phyloP scores from a whole-genome alignment of 768 basidiomycete species.

The Psilocybe subaeruginosa region DNA sequence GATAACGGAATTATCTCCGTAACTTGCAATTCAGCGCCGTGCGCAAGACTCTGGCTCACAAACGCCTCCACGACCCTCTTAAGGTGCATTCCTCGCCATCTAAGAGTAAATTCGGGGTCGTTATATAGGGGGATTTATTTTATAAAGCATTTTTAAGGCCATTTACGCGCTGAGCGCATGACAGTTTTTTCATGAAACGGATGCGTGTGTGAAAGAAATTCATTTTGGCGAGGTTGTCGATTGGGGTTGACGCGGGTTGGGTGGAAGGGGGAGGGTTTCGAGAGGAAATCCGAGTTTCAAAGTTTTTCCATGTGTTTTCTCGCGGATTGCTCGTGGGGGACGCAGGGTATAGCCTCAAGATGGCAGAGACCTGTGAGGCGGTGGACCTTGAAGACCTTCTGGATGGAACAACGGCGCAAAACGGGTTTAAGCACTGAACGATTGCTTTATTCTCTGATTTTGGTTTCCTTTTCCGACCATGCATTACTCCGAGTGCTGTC shows the following conservation, averaged over 20 bases:
- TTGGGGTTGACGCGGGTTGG: not conserved
- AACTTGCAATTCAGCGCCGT: constrained; percentile 1
- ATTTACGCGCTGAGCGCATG: not conserved
- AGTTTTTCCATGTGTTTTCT: not conserved
- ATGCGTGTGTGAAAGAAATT: constrained; percentile 1
- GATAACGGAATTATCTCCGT: constrained; percentile 12
- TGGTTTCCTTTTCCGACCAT: not conserved
- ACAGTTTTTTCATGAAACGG: not conserved
- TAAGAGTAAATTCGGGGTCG: not conserved
- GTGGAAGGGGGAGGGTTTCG: not conserved
- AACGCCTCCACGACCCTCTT: not conserved
- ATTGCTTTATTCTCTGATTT: not conserved
- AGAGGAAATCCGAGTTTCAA: not conserved
- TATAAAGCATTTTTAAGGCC: constrained; percentile 1
- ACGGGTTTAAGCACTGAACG: constrained; percentile 1
- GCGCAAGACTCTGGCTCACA: not conserved
- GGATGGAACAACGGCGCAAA: constrained; percentile 2
- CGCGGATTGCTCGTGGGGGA: not conserved
- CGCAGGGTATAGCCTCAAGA: not conserved
- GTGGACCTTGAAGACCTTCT: not conserved
- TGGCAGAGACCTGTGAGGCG: not conserved
- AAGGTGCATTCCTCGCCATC: not conserved
- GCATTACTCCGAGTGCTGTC: not conserved
- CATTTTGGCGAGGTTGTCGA: not conserved
- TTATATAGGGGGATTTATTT: constrained; percentile 4